These are phyloP conservation scores for Calcarisporium arbuscula DNA, from an alignment of 2,329 filamentous ascomycete species.

Conservation along the genomic window DNA sequence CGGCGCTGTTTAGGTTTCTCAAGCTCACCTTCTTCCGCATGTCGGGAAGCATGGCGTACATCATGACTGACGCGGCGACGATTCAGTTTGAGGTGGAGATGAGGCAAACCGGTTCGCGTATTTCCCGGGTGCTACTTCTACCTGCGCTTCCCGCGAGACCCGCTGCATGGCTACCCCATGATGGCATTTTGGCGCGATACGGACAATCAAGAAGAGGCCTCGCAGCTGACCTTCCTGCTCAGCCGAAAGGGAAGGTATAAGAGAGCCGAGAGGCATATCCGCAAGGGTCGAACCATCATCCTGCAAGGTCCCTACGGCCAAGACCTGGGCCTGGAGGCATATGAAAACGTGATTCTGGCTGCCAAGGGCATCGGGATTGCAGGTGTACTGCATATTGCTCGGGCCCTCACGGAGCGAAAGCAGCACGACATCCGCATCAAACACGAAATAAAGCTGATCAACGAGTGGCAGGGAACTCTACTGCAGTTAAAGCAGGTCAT, in stretches of 20 bases:
- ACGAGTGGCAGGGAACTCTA: too few relatives aligned
- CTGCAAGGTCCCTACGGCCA: conserved; percentile 6
- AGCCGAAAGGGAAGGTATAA: background rate
- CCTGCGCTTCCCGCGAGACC: conserved; percentile 7
- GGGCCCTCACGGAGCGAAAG: conserved; percentile 1
- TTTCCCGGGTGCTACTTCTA: conserved; percentile 7
- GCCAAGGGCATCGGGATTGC: conserved; percentile 8
- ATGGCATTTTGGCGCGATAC: conserved; percentile 4
- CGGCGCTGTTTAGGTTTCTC: too few relatives aligned
- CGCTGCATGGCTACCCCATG: conserved; percentile 6
- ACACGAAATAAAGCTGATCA: too few relatives aligned
- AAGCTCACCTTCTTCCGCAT: too few relatives aligned
- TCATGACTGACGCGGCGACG: background rate
- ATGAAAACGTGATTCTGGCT: conserved; percentile 5
- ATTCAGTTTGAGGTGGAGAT: conserved; percentile 5
- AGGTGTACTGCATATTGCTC: conserved; percentile 3
- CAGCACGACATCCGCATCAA: conserved; percentile 3
- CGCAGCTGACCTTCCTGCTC: conserved; percentile 6
- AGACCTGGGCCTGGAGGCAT: conserved; percentile 1
- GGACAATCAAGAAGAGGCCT: background rate
- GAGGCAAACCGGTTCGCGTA: background rate
- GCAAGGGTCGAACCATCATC: conserved; percentile 5
- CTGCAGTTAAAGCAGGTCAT: conserved; percentile 1
- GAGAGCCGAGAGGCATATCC: conserved; percentile 3
- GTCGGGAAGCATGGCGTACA: too few relatives aligned